Base-by-base conservation (phyloP, 495 filamentous ascomycete genomes). In the Sordaria brevicollis region DNA sequence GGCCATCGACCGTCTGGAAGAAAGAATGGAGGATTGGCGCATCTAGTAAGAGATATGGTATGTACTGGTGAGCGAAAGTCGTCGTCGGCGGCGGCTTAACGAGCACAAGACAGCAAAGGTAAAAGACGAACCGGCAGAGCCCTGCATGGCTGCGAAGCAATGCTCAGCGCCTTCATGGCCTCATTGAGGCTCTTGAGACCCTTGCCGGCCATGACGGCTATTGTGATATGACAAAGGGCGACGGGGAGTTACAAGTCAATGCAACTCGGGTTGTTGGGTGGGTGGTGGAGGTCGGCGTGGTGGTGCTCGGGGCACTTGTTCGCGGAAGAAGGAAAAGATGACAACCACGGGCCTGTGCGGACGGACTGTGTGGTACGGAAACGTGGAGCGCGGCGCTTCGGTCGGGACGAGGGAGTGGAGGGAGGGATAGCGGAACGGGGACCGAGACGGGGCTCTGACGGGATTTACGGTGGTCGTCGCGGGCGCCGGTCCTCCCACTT, bases 1-100 rank as follows among this genome's bases (percentile, higher is more conserved):
- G 2, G 92, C 89, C 88, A 97, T 93, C 73, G 90, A 87, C 66
- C 92, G 86, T 73, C 86, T 75, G 62, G 77, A 79, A 67, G 68
- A 75, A 34, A 68, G 35, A 31, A 34, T 39, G 29, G 25, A 35
- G 25, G 39, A 33, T 33, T n/a, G 38, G 29, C 25, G 39, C 67
- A 54, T 31, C 71, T 66, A 34, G 70, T 68, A n/a, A n/a, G 25
- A 15, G 49, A 57, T 25, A 57, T 57, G 49, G 6, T 57, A 15
- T 57, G 49, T 57, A 57, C 49, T 31, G 25, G 49, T 57, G 49
- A 57, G 49, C 49, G 25, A 31, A 31, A 31, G 49, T 17, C 21
- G 25, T 57, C 25, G 49, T 21, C 49, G 25, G 35, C n/a, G n/a
- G n/a, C n/a, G n/a, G n/a, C n/a, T n/a, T n/a, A n/a, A 19, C 3